A percentile compares a stretch with the other conserved stretches of the same genome.
These are phyloP conservation scores for Cytospora piceicola DNA, from an alignment of 2,329 filamentous ascomycete genomes.

Conservation along the genomic window DNA sequence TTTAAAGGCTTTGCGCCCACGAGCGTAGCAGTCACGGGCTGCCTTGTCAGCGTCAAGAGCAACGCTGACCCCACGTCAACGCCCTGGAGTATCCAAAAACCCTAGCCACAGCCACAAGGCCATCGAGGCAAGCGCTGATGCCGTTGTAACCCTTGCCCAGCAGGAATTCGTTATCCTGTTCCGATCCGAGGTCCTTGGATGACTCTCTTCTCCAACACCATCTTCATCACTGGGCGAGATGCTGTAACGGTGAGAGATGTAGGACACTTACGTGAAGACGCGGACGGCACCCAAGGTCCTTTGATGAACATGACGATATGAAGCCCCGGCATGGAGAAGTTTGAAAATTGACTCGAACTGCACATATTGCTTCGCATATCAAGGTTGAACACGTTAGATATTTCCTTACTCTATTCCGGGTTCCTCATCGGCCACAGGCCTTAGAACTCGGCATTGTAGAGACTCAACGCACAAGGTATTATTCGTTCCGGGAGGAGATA, in stretches of 20 bases:
- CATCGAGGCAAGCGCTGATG: too few species aligned
- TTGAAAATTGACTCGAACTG: slow-evolving; percentile 73
- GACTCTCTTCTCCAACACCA: too few species aligned
- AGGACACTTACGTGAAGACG: slow-evolving; percentile 53
- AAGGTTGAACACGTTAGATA: slow-evolving; percentile 68
- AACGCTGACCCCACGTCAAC: too few species aligned
- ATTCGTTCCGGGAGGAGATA: slow-evolving; percentile 63
- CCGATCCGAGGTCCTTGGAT: too few species aligned
- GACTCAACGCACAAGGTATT: slow-evolving; percentile 64
- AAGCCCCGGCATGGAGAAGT: slow-evolving; percentile 66
- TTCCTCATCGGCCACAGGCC: slow-evolving; percentile 70
- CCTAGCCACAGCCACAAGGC: too few species aligned
- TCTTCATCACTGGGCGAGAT: too few species aligned
- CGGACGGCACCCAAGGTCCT: slow-evolving; percentile 70
- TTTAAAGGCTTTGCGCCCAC: too few species aligned
- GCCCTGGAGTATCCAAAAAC: too few species aligned
- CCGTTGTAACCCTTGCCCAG: too few species aligned
- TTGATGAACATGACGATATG: slow-evolving; percentile 67
- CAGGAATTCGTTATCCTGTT: too few species aligned
- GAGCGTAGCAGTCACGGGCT: too few species aligned
- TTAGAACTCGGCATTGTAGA: slow-evolving; percentile 73
- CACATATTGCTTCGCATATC: slow-evolving; percentile 60
- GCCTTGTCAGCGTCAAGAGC: neutral
- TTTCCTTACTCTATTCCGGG: slow-evolving; percentile 63
- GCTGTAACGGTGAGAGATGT: neutral